phyloP scores from a whole-genome alignment of 768 basidiomycete genomes.

The Suillus placidus region DNA sequence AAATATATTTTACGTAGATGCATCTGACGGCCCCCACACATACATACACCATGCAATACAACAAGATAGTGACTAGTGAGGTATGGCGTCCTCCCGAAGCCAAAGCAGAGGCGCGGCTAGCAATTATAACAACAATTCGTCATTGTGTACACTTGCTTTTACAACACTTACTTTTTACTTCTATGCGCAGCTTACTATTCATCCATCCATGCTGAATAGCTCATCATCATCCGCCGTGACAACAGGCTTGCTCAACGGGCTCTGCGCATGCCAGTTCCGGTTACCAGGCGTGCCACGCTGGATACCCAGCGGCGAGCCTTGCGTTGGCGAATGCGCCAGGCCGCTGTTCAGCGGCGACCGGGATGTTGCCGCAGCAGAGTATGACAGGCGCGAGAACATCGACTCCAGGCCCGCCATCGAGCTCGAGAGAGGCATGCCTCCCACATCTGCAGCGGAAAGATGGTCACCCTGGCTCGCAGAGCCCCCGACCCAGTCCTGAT shows the following conservation, averaged over 20 bases:
- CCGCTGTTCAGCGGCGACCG: constrained; percentile 19
- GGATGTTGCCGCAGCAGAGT: constrained; percentile 47
- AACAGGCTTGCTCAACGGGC: constrained; percentile 65
- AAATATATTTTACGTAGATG: constrained; percentile 11
- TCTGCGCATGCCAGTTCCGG: constrained; percentile 44
- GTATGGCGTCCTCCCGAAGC: constrained; percentile 5
- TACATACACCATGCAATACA: constrained; percentile 9
- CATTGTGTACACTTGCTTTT: constrained; percentile 5
- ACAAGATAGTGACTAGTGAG: constrained; percentile 6
- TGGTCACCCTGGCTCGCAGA: constrained; percentile 27
- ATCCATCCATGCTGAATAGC: constrained; percentile 71
- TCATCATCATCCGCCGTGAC: constrained; percentile 63
- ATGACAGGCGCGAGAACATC: constrained; percentile 59
- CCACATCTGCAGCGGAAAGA: constrained; percentile 19
- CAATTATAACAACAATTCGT: constrained; percentile 7
- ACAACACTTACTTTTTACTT: constrained; percentile 7
- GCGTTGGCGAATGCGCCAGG: constrained; percentile 18
- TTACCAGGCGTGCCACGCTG: constrained; percentile 21
- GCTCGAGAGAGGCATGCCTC: constrained; percentile 17
- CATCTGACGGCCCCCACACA: constrained; percentile 3
- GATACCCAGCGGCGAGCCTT: constrained; percentile 28
- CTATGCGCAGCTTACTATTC: constrained; percentile 13
- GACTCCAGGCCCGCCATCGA: constrained; percentile 45
- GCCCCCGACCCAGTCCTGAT: constrained; percentile 32
- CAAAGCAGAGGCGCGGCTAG: constrained; percentile 7